A percentile compares a stretch with the other conserved stretches of the same genome.
These are phyloP conservation scores for Linaria vulgaris DNA, from an alignment of 257 asterid genomes.

Conservation along the genomic window DNA sequence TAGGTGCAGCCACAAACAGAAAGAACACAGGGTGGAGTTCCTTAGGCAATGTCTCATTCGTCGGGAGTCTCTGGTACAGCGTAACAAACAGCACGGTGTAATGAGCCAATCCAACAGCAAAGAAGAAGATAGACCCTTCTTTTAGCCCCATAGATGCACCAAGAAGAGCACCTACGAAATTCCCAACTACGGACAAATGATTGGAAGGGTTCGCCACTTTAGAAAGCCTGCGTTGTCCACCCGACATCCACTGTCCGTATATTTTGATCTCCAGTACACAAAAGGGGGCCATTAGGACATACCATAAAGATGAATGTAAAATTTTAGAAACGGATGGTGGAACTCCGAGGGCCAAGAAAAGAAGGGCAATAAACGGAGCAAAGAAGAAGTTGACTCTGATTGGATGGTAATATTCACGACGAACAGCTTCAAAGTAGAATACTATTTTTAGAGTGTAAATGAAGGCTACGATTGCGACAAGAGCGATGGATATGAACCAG, in stretches of 20 bases:
- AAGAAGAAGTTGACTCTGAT: slow-evolving; percentile 73
- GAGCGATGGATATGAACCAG: slow-evolving; percentile 55
- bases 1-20: slow-evolving; percentile 86
- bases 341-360: slow-evolving; percentile 54
- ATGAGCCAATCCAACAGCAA: slow-evolving; percentile 67
- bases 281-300: slow-evolving; percentile 57
- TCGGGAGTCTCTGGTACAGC: slow-evolving; percentile 89
- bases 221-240: slow-evolving; percentile 67
- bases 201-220: slow-evolving; percentile 73
- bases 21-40: slow-evolving; percentile 96
- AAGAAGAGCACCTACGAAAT: slow-evolving; percentile 69
- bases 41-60: slow-evolving; percentile 83
- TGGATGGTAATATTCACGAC: slow-evolving; percentile 74
- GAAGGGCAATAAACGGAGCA: slow-evolving; percentile 67
- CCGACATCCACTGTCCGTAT: slow-evolving; percentile 81
- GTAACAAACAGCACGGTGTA: slow-evolving; percentile 61
- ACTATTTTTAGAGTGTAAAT: slow-evolving; percentile 45
- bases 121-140: slow-evolving; percentile 74
- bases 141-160: slow-evolving; percentile 71
- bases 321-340: slow-evolving; percentile 46
- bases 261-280: slow-evolving; percentile 56
- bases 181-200: slow-evolving; percentile 63
- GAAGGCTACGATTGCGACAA: slow-evolving; percentile 31
- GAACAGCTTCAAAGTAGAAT: slow-evolving; percentile 74
- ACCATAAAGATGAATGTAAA: slow-evolving; percentile 45